These are phyloP conservation scores for Huntiella decipiens DNA, from an alignment of 2,329 filamentous ascomycete genomes.

Conservation along the genomic window DNA sequence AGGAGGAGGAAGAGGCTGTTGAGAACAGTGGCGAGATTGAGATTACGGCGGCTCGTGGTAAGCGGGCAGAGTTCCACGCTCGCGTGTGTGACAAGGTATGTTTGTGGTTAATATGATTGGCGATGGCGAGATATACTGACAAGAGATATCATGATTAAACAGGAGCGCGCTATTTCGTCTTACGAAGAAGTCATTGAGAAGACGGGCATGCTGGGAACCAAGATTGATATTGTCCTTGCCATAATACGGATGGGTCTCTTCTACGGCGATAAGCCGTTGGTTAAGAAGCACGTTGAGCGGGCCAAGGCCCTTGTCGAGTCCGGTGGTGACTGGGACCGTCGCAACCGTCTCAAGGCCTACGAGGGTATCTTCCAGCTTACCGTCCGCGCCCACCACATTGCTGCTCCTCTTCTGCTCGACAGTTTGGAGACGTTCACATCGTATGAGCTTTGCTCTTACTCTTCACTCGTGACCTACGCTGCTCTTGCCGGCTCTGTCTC, in stretches of 20 bases:
- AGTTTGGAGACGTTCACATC: conserved; percentile 96
- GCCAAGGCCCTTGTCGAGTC: conserved; percentile 80
- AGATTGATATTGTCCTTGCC: conserved; percentile 91
- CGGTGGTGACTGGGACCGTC: conserved; percentile 94
- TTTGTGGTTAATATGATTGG: not conserved
- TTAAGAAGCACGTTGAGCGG: conserved; percentile 85
- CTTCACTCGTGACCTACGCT: conserved; percentile 81
- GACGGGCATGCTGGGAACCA: conserved; percentile 88
- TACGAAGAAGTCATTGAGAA: conserved; percentile 93
- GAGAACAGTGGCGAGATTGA: conserved; percentile 96
- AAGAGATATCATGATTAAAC: not conserved
- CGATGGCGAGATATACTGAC: not conserved
- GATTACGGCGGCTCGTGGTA: conserved; percentile 77
- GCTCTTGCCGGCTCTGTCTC: conserved; percentile 88
- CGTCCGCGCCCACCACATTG: conserved; percentile 72
- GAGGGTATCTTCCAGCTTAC: conserved; percentile 87
- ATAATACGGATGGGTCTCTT: conserved; percentile 93
- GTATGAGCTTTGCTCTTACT: conserved; percentile 96
- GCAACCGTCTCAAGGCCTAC: conserved; percentile 97
- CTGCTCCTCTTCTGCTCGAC: conserved; percentile 84
- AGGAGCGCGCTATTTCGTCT: conserved; percentile 86
- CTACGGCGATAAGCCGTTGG: conserved; percentile 79
- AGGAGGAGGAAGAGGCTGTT: conserved; percentile 80
- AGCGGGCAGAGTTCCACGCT: conserved; percentile 91
- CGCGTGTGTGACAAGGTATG: conserved; percentile 84